Evolutionary conservation across 257 asterid genomes (phyloP).

Genomic region (Plectranthus barbatus): DNA sequence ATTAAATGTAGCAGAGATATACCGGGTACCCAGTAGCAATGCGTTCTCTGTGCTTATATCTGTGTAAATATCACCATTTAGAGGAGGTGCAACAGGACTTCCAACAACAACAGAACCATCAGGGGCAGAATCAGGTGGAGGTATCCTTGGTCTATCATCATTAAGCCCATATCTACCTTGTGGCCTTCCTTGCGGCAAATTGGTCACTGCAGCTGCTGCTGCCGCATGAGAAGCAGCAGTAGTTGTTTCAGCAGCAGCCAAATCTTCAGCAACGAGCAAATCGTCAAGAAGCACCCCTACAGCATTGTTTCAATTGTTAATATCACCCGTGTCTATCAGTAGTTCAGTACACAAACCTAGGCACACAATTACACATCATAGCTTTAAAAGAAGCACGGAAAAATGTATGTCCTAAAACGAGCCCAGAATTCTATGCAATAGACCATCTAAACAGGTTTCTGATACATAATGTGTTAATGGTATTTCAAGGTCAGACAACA

Average conservation of each 20-base stretch:
- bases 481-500: neutral
- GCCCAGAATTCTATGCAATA: neutral
- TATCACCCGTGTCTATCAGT: neutral
- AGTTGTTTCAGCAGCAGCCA: slow-evolving; percentile 93
- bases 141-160: slow-evolving; percentile 56
- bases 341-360: neutral
- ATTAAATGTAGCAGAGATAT: slow-evolving; percentile 4
- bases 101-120: slow-evolving; percentile 88
- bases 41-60: slow-evolving; percentile 90
- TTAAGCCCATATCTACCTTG: slow-evolving; percentile 53
- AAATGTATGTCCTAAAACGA: neutral
- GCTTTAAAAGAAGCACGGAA: neutral
- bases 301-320: slow-evolving; percentile 6
- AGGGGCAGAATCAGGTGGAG: slow-evolving; percentile 43
- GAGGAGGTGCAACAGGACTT: slow-evolving; percentile 79
- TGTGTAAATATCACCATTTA: slow-evolving; percentile 70
- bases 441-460: neutral
- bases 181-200: slow-evolving; percentile 57
- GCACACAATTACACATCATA: neutral
- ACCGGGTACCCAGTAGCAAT: slow-evolving; percentile 71
- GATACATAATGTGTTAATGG: neutral
- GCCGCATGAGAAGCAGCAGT: slow-evolving; percentile 94
- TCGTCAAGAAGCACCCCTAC: slow-evolving; percentile 90
- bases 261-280: slow-evolving; percentile 93
- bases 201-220: slow-evolving; percentile 74